Conservation (phyloP, 768 basidiomycete genomes). For the Cubamyces lactineus region DNA sequence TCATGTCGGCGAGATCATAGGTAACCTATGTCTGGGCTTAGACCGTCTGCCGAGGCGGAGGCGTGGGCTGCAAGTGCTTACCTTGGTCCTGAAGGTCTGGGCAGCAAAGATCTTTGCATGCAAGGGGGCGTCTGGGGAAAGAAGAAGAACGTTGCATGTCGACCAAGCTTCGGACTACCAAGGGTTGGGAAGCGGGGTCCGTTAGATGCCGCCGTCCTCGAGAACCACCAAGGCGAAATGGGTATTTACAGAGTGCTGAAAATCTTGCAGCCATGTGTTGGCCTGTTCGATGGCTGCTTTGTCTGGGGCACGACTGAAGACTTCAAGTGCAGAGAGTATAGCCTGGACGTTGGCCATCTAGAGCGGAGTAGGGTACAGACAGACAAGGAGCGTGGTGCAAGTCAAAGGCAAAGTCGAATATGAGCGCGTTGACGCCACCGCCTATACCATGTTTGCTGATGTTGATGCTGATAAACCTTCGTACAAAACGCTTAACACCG, state of each 20-base stretch:
- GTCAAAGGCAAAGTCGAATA: slow-evolving; percentile 15
- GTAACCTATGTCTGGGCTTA: slow-evolving; percentile 63
- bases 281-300: slow-evolving; percentile 81
- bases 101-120: slow-evolving; percentile 93
- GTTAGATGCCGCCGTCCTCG: slow-evolving; percentile 62
- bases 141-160: slow-evolving; percentile 89
- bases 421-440: slow-evolving; percentile 14
- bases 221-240: slow-evolving; percentile 68
- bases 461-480: slow-evolving; percentile 30
- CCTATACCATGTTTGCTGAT: slow-evolving; percentile 30
- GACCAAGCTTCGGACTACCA: slow-evolving; percentile 94
- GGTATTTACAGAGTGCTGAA: slow-evolving; percentile 97
- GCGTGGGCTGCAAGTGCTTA: slow-evolving; percentile 39
- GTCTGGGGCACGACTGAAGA: slow-evolving; percentile 83
- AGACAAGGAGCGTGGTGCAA: slow-evolving; percentile 19
- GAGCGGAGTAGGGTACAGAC: slow-evolving; percentile 15
- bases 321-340: slow-evolving; percentile 74
- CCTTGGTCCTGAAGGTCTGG: slow-evolving; percentile 95
- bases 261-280: slow-evolving; percentile 96
- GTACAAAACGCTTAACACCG: background rate
- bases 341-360: slow-evolving; percentile 71
- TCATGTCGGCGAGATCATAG: slow-evolving; percentile 92
- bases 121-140: slow-evolving; percentile 72
- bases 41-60: background rate
- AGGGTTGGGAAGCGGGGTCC: slow-evolving; percentile 50